Evolutionary conservation across 495 filamentous ascomycete genomes (phyloP), one percentile per base, ranked within the genome.

Genomic region (Neurospora sp.): DNA sequence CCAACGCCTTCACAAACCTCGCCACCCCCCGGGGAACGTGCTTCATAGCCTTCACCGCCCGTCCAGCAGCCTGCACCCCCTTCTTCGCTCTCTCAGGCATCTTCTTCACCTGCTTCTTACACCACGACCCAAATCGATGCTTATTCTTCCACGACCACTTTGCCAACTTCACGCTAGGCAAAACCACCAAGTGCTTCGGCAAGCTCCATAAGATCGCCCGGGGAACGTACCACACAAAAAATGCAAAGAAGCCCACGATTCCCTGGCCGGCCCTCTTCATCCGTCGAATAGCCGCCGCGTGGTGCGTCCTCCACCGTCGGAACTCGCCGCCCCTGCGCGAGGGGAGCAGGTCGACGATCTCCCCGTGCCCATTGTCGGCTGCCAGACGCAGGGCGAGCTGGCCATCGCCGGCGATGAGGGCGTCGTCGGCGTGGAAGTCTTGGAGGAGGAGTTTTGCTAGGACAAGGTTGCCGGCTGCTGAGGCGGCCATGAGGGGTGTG

Each of bases 401-500:
- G 5, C 77, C 79, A 48, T 80, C 80, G 18, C 74, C 74, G 16
- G 80, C 78, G 11, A 79, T 75, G 5, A 80, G 9, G 35, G 41
- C 71, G 71, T 80, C 80, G 39, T 81, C 75, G 5, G 79, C 79
- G 6, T 69, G 41, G 39, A 76, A 79, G 3, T 76, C 73, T 10
- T 78, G 72, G 18, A 73, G 39, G 39, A 81, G 69, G 31, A 81
- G 31, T 68, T 73, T 75, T 18, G 75, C 78, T 5, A 82, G 65
- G 10, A 74, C 73, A 1, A 81, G 61, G 4, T 78, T 76, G 11
- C 80, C 80, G 9, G 37, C 14, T 42, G 39, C 70, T 11, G 78
- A 77, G 2, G 80, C 80, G 0, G 75, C 69, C 76, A 79, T 80
- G 8, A 81, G 71, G 16, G 83, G 77, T 14, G 80, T 83, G 46